These are phyloP conservation scores for Carex scoparia DNA, from an alignment of 176 grass and related monocot genomes.

Conservation along the genomic window DNA sequence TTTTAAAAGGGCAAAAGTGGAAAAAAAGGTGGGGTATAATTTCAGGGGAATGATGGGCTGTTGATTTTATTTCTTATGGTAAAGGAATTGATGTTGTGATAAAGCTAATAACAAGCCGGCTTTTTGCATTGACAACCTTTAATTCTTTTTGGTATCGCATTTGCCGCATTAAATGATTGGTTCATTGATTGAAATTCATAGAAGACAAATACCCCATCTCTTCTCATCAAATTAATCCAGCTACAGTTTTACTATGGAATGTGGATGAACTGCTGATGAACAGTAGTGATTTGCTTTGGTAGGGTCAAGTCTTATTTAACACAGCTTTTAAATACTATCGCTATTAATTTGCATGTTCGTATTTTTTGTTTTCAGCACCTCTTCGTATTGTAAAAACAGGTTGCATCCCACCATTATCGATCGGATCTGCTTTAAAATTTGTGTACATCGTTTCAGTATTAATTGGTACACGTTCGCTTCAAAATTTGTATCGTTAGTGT, in stretches of 20 bases:
- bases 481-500: too few relatives aligned
- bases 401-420: too few relatives aligned
- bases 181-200: slow-evolving; percentile 50
- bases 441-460: too few relatives aligned
- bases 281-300: background rate
- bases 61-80: slow-evolving; percentile 32
- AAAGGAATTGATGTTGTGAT: slow-evolving; percentile 28
- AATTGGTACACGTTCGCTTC: too few relatives aligned
- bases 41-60: slow-evolving; percentile 62
- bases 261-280: slow-evolving; percentile 7
- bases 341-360: background rate
- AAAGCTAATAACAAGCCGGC: slow-evolving; percentile 35
- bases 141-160: slow-evolving; percentile 33
- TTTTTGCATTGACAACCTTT: background rate
- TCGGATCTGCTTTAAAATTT: too few relatives aligned
- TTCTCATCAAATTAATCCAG: background rate
- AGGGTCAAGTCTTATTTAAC: background rate
- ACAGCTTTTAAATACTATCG: background rate
- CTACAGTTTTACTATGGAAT: slow-evolving; percentile 4
- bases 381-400: too few relatives aligned
- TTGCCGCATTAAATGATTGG: slow-evolving; percentile 55
- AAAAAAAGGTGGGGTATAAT: slow-evolving; percentile 55
- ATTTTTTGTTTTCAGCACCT: background rate
- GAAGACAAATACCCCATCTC: slow-evolving; percentile 12
- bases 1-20: slow-evolving; percentile 41